Conservation (phyloP, 2,329 filamentous ascomycete genomes). For the Torrubiella hemipterigena region DNA sequence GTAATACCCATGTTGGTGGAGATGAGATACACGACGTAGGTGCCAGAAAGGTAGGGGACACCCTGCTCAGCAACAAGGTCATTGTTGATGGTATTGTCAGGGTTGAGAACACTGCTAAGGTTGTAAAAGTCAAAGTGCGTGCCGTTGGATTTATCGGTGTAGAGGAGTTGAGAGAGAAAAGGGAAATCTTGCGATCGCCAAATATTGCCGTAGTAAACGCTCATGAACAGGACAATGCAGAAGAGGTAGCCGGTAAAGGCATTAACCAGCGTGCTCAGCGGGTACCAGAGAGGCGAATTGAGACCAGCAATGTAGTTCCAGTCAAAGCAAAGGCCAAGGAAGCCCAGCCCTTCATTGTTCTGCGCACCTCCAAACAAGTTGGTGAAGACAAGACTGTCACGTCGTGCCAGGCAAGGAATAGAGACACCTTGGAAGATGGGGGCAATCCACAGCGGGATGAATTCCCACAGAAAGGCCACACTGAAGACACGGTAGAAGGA, state of each 20-base stretch:
- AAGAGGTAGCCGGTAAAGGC: slow-evolving; percentile 22
- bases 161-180: slow-evolving; percentile 24
- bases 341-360: slow-evolving; percentile 23
- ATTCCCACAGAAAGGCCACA: slow-evolving; percentile 31
- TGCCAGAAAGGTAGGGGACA: slow-evolving; percentile 26
- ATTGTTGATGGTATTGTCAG: slow-evolving; percentile 12
- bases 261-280: slow-evolving; percentile 25
- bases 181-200: slow-evolving; percentile 9
- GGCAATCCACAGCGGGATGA: slow-evolving; percentile 34
- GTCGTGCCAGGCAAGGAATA: slow-evolving; percentile 32
- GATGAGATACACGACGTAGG: slow-evolving; percentile 26
- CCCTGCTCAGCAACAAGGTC: slow-evolving; percentile 20
- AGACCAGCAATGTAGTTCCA: slow-evolving; percentile 29
- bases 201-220: slow-evolving; percentile 14
- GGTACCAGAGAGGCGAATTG: slow-evolving; percentile 21
- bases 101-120: slow-evolving; percentile 27
- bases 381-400: slow-evolving; percentile 28
- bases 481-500: slow-evolving; percentile 27
- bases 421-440: slow-evolving; percentile 21
- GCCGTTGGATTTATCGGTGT: slow-evolving; percentile 20
- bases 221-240: slow-evolving; percentile 22
- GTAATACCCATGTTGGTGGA: slow-evolving; percentile 32
- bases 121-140: slow-evolving; percentile 25
- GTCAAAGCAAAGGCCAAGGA: slow-evolving; percentile 24
- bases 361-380: slow-evolving; percentile 36